Evolutionary conservation across 306 rosid species (phyloP).

Genomic region (Lathyrus aphaca): DNA sequence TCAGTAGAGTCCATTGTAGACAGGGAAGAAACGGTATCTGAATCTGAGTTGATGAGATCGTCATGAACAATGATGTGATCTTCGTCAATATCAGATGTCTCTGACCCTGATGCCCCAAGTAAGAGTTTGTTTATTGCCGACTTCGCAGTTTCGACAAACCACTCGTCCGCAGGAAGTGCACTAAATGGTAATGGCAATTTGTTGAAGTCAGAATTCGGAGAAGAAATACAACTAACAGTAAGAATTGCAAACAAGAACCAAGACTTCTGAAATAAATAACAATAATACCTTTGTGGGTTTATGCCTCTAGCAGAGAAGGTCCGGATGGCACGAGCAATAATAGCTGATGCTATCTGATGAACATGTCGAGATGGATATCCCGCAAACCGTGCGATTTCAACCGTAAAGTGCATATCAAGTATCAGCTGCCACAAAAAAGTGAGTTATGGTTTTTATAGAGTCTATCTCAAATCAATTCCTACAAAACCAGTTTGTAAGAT

Average conservation of each 20-base stretch:
- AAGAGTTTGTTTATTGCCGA: slow-evolving; percentile 79
- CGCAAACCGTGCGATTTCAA: slow-evolving; percentile 90
- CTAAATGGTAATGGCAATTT: slow-evolving; percentile 46
- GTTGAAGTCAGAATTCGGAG: slow-evolving; percentile 33
- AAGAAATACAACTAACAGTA: slow-evolving; percentile 13
- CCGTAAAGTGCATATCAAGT: slow-evolving; percentile 99
- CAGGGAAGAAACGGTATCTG: slow-evolving; percentile 77
- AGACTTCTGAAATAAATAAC: slow-evolving; percentile 32
- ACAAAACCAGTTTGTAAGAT: too few relatives aligned
- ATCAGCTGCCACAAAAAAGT: slow-evolving; percentile 67
- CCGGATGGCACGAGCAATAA: slow-evolving; percentile 86
- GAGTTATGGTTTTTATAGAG: neutral
- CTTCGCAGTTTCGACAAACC: slow-evolving; percentile 94
- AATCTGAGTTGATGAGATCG: slow-evolving; percentile 60
- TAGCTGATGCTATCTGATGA: slow-evolving; percentile 91
- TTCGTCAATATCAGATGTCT: slow-evolving; percentile 73
- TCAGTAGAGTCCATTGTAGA: slow-evolving; percentile 68
- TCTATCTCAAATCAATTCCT: too few relatives aligned
- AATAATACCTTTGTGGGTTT: slow-evolving; percentile 74
- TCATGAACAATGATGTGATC: slow-evolving; percentile 66
- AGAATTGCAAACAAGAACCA: slow-evolving; percentile 30
- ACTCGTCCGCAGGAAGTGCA: slow-evolving; percentile 90
- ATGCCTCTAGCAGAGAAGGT: slow-evolving; percentile 88
- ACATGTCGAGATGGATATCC: slow-evolving; percentile 87
- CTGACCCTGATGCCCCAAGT: slow-evolving; percentile 76